phyloP scores from a whole-genome alignment of 73 alveolate genomes.

The Symbiodinium natans region DNA sequence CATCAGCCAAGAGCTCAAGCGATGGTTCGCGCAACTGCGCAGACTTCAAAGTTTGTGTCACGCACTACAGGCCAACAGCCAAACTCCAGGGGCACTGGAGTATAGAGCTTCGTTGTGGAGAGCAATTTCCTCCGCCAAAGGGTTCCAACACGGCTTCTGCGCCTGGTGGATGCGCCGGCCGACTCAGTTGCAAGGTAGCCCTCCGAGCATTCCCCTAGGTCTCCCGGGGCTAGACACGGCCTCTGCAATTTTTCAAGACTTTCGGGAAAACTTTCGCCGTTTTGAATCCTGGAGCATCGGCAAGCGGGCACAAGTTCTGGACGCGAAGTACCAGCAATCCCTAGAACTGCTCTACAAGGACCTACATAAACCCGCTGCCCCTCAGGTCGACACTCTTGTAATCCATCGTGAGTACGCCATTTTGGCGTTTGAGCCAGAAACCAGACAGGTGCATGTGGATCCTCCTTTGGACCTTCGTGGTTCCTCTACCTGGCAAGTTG shows the following conservation, averaged over 20 bases:
- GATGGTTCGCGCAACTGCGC: not conserved
- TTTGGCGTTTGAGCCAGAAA: not conserved
- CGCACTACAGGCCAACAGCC: not conserved
- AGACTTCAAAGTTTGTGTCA: not conserved
- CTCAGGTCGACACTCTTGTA: not conserved
- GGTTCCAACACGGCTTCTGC: not conserved
- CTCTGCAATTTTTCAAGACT: not conserved
- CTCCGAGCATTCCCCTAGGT: not conserved
- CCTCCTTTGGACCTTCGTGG: not conserved
- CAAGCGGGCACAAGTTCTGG: not conserved
- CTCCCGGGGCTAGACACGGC: not conserved
- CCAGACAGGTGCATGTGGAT: not conserved
- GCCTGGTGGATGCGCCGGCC: not conserved
- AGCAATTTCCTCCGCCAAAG: not conserved
- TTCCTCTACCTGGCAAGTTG: not conserved
- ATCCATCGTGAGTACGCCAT: not conserved
- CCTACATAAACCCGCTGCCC: not conserved
- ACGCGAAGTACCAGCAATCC: not conserved
- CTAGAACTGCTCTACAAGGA: not conserved
- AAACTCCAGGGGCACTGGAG: not conserved
- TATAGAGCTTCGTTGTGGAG: not conserved
- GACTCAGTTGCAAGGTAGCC: not conserved
- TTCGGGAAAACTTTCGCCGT: not conserved
- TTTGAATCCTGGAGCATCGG: not conserved
- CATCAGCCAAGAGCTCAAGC: not conserved